These are phyloP conservation scores for Hevea brasiliensis DNA, from an alignment of 345 rosid species.

Conservation along the genomic window DNA sequence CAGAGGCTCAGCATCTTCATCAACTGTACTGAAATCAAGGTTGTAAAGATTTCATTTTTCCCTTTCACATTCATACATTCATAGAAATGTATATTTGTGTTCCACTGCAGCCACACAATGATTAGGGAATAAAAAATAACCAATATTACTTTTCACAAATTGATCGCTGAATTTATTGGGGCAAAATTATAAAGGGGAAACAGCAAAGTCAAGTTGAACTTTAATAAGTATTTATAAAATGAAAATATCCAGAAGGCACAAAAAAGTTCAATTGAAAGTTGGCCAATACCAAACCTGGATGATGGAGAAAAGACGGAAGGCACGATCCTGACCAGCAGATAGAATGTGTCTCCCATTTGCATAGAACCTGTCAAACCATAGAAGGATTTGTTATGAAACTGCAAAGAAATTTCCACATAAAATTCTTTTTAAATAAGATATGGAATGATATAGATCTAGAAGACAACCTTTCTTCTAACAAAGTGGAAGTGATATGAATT, in stretches of 20 bases:
- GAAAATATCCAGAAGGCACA: background rate
- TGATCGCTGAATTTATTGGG: background rate
- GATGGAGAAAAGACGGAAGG: constrained; percentile 89
- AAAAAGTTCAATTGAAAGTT: background rate
- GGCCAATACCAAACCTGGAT: constrained; percentile 54
- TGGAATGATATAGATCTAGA: background rate
- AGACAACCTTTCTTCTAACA: background rate
- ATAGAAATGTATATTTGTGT: background rate
- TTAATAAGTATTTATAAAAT: background rate
- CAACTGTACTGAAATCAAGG: background rate
- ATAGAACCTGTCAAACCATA: constrained; percentile 63
- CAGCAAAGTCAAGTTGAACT: background rate
- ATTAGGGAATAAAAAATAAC: background rate
- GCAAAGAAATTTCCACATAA: background rate
- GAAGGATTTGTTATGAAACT: background rate
- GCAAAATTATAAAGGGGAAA: background rate
- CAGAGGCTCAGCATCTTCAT: too few species aligned
- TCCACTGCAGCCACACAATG: constrained; percentile 1
- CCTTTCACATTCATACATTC: background rate
- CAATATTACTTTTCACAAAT: background rate
- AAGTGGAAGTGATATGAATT: background rate
- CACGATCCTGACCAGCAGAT: constrained; percentile 98
- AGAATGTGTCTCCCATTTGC: constrained; percentile 95
- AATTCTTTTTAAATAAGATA: background rate
- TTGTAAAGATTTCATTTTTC: background rate